Evolutionary conservation across 495 filamentous ascomycete genomes (phyloP).

Genomic region (Friedmanniomyces endolithicus): DNA sequence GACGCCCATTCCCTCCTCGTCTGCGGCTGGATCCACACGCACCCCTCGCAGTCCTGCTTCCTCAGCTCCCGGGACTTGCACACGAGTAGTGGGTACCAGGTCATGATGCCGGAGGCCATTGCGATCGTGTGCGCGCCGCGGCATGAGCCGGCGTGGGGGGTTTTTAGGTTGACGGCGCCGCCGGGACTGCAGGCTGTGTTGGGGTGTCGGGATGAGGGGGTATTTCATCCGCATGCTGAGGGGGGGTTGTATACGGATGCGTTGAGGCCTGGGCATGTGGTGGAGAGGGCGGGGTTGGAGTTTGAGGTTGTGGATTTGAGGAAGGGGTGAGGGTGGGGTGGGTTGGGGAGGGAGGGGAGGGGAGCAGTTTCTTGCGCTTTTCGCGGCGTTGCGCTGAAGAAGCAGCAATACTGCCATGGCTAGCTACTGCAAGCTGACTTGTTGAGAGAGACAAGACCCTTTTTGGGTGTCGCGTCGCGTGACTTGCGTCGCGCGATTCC

Average conservation of each 20-base stretch:
- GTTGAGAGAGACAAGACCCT: too few species aligned
- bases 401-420: too few species aligned
- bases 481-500: too few species aligned
- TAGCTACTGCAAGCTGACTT: too few species aligned
- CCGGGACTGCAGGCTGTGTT: conserved; percentile 73
- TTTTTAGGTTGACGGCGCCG: conserved; percentile 85
- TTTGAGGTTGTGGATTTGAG: conserved; percentile 73
- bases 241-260: conserved; percentile 76
- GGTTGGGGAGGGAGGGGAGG: too few species aligned
- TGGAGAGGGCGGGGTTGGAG: conserved; percentile 57
- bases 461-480: too few species aligned
- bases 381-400: too few species aligned
- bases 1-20: conserved; percentile 74
- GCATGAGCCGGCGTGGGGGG: conserved; percentile 69
- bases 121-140: conserved; percentile 92
- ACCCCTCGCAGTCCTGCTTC: conserved; percentile 92
- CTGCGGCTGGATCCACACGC: conserved; percentile 96
- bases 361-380: too few species aligned
- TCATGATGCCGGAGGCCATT: conserved; percentile 88
- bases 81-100: conserved; percentile 84
- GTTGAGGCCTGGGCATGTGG: conserved; percentile 70
- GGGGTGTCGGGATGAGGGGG: conserved; percentile 55
- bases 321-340: neutral
- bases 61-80: conserved; percentile 92
- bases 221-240: conserved; percentile 74